Evolutionary conservation across 495 filamentous ascomycete species (phyloP).

Genomic region (Collariella sp.): DNA sequence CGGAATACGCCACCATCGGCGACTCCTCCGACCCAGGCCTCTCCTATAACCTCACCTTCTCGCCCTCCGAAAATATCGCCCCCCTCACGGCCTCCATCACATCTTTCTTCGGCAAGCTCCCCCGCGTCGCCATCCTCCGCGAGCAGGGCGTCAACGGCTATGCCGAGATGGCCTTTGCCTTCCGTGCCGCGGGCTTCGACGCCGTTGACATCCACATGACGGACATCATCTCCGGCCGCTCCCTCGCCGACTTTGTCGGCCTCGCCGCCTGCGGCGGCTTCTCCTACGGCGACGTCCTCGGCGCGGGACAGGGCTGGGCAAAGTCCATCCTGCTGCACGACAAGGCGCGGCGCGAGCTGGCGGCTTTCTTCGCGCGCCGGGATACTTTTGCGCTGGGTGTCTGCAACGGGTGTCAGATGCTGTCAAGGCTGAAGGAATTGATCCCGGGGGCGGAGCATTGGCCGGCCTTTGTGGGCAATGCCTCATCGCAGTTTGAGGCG

Average conservation of each 20-base stretch:
- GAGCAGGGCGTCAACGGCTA: constrained; percentile 95
- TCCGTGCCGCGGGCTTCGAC: constrained; percentile 83
- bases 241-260: constrained; percentile 73
- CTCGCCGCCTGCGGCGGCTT: constrained; percentile 94
- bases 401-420: constrained; percentile 97
- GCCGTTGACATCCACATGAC: constrained; percentile 96
- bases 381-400: constrained; percentile 93
- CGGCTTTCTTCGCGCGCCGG: constrained; percentile 74
- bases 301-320: constrained; percentile 95
- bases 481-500: constrained; percentile 86
- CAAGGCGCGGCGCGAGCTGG: constrained; percentile 65
- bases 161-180: constrained; percentile 93
- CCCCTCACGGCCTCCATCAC: constrained; percentile 61
- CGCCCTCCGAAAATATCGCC: constrained; percentile 66
- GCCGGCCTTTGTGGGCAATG: constrained; percentile 82
- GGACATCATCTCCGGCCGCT: constrained; percentile 72
- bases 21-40: constrained; percentile 76
- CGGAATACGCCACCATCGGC: constrained; percentile 70
- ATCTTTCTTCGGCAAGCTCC: constrained; percentile 61
- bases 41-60: constrained; percentile 74
- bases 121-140: constrained; percentile 85
- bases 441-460: constrained; percentile 81
- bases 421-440: constrained; percentile 69
- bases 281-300: constrained; percentile 93
- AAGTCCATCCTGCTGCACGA: constrained; percentile 82